Percentiles rank a stretch among this genome's conserved stretches.
Conservation (phyloP, 371 early-diverging fungal species). For the Mortierella sp. region DNA sequence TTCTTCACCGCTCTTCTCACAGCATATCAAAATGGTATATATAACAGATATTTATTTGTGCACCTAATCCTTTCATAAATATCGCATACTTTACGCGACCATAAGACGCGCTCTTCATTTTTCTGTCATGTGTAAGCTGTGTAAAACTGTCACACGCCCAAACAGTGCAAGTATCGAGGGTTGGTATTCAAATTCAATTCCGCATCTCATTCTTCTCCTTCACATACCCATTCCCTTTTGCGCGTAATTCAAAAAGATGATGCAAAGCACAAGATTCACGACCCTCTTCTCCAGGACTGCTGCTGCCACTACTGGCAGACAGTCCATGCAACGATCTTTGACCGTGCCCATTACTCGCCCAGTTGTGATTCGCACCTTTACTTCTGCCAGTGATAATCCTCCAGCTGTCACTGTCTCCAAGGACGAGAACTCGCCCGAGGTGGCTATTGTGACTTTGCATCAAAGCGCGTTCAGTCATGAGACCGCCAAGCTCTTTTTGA, state of each 20-base stretch:
- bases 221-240: background rate
- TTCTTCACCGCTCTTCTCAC: too few species aligned
- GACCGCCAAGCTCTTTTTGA: constrained; percentile 39
- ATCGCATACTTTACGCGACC: too few species aligned
- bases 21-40: too few species aligned
- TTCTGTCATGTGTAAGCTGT: too few species aligned
- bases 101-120: too few species aligned
- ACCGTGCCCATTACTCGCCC: constrained; percentile 10
- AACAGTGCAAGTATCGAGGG: too few species aligned
- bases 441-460: constrained; percentile 46
- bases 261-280: constrained; percentile 24
- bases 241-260: constrained; percentile 5
- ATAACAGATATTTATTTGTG: too few species aligned
- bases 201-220: background rate
- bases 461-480: constrained; percentile 51
- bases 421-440: constrained; percentile 27
- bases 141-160: background rate
- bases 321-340: constrained; percentile 13
- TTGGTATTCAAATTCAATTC: too few species aligned
- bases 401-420: constrained; percentile 30
- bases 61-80: too few species aligned
- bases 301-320: background rate
- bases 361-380: constrained; percentile 23
- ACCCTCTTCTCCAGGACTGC: constrained; percentile 21
- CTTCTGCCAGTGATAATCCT: constrained; percentile 2